Evolutionary conservation across 768 basidiomycete species (phyloP), one percentile per base, ranked within the genome.

Genomic region (Kwoniella dejecticola): DNA sequence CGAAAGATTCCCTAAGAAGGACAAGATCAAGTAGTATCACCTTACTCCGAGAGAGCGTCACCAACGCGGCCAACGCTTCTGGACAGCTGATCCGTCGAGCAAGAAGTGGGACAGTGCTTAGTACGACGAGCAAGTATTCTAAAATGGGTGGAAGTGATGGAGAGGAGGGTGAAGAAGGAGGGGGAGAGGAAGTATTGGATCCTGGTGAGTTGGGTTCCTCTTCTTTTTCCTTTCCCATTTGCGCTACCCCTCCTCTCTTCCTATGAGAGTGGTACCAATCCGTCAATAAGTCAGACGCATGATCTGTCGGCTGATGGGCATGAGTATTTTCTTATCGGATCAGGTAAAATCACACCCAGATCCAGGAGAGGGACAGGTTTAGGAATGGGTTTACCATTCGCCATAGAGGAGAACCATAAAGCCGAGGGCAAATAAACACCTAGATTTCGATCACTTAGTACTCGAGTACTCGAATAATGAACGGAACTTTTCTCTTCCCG

Each of bases 81-180:
- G 59, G 52, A 5, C 56, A 42, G 15, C 17, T 62, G 4, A 30
- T 65, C 8, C 58, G 58, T 36, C 48, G 67, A 27, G 63, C 49
- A 1, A 58, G 67, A 30, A 65, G 63, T 38, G 66, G 66, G 42
- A 63, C 61, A 10, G n/a, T 59, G n/a, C n/a, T 63, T 7, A 67
- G 61, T 46, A 21, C 10, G 11, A 24, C 27, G 8, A 45, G 57
- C 17, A 36, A 21, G 17, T 60, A 60, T 53, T 60, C 59, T 2
- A 52, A 23, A 30, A 42, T 60, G 23, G 59, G 23, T n/a, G 59
- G 4, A 5, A 47, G 38, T 23, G 49, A 60, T 19, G 33, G 13
- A 36, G 19, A 40, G n/a, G 24, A 30, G 27, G 38, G 41, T 1
- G 57, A 49, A 5, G 38, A 52, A 19, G 59, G 27, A 12, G 44